Percentiles rank a stretch among this genome's conserved stretches.
These are phyloP conservation scores for Aurantiochytrium sp. DNA, from an alignment of 108 stramenopile species.

Conservation along the genomic window DNA sequence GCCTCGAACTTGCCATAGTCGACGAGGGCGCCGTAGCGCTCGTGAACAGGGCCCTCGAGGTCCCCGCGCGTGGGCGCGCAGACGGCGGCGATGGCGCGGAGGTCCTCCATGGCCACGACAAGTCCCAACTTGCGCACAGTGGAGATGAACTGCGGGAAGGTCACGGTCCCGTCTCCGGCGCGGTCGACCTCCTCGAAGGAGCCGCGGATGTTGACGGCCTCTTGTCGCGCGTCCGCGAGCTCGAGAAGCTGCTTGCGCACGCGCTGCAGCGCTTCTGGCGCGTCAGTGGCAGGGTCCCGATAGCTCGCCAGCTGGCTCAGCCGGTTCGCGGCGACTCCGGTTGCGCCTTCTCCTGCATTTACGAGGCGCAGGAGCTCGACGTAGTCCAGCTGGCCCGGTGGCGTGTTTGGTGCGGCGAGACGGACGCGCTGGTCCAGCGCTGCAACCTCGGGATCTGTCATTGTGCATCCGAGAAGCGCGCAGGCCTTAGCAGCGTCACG, in stretches of 20 bases:
- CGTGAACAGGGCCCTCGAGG: not conserved
- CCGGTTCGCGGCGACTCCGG: not conserved
- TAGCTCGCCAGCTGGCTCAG: not conserved
- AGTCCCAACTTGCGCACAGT: not conserved
- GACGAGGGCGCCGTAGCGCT: not conserved
- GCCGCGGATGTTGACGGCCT: not conserved
- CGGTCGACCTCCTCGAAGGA: not conserved
- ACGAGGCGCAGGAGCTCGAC: not conserved
- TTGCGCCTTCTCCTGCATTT: too few relatives aligned
- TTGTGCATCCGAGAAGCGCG: not conserved
- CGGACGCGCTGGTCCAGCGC: not conserved
- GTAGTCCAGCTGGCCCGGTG: not conserved
- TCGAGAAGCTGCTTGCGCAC: not conserved
- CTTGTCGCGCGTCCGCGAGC: not conserved
- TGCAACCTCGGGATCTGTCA: not conserved
- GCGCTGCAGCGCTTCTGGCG: not conserved
- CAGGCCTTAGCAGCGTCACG: not conserved
- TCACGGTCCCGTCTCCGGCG: not conserved
- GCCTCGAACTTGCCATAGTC: slow-evolving; percentile 15
- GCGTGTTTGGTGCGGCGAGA: not conserved
- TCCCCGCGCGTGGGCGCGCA: not conserved
- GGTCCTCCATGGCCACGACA: slow-evolving; percentile 12
- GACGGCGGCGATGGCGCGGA: not conserved
- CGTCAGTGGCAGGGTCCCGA: not conserved
- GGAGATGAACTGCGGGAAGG: not conserved